Base-by-base conservation (phyloP, 1,284 basidiomycete genomes). In the Apiotrichum mycotoxinovorans region DNA sequence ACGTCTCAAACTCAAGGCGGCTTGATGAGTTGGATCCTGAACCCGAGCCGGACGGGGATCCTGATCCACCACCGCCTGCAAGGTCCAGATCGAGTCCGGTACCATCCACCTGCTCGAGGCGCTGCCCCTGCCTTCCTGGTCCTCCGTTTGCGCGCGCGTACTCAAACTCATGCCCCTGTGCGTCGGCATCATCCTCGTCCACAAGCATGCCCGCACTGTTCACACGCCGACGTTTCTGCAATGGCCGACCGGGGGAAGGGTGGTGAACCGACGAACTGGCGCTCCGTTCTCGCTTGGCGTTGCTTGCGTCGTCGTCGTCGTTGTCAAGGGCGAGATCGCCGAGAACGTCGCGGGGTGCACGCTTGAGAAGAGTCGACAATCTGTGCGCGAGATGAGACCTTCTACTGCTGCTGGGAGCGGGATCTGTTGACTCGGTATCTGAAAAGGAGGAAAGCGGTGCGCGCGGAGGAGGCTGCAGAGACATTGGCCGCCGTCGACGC, bases 201-300 rank as follows among this genome's bases (percentile, higher is more conserved):
- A 57, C 61, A n/a, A 18, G 35, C 49, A 41, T 23, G n/a, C 33
- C 34, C 10, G 22, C n/a, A 2, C 18, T 38, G 4, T 33, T 22
- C 17, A 62, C 52, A 7, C 61, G 51, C 2, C 57, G 49, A 3
- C 61, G 54, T 20, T 62, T 62, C 8, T 41, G 54, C 0, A 45
- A 51, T 0, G 57, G 54, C 18, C 56, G 46, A 5, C 37, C 37
- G 43, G 35, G 49, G n/a, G 53, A 38, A 11, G 27, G 37, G 14
- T 41, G 51, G 25, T 62, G 57, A 8, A 44, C 49, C 15, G 54
- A 56, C 23, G 56, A 56, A 20, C 46, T 48, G 10, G 46, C 46
- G 23, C 57, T 58, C 1, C 61, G 54, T 45, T 62, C 61, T 49
- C 61, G 57, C 30, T 62, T 62, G 11, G 52, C 17, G 17, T 33